These are phyloP conservation scores for Pisolithus thermaeus DNA, from an alignment of 1,284 basidiomycete genomes.

Conservation along the genomic window DNA sequence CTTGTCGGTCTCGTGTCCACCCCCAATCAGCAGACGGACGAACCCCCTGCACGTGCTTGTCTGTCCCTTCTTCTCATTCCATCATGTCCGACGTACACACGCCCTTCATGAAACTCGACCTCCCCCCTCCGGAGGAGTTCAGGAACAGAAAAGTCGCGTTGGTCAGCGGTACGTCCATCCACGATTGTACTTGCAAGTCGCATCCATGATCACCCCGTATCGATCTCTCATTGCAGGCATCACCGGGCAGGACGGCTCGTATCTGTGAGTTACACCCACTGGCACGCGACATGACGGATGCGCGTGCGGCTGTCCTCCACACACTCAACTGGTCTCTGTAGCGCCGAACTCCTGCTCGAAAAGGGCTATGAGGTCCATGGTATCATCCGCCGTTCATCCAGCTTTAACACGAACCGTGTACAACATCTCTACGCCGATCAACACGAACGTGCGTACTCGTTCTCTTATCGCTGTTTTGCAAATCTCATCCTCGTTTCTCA, in stretches of 20 bases:
- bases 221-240: constrained; percentile 52
- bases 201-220: constrained; percentile 3
- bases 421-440: constrained; percentile 86
- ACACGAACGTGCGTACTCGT: constrained; percentile 64
- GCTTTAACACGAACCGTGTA: constrained; percentile 89
- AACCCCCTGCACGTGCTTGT: too few species aligned
- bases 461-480: background rate
- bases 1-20: too few species aligned
- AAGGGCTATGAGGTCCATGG: constrained; percentile 92
- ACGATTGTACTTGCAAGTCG: background rate
- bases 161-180: constrained; percentile 62
- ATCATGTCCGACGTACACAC: constrained; percentile 22
- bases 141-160: constrained; percentile 83
- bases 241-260: constrained; percentile 89
- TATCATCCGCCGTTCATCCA: constrained; percentile 89
- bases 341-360: constrained; percentile 75
- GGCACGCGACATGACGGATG: background rate
- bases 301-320: background rate
- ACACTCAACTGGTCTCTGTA: constrained; percentile 21
- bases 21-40: too few species aligned
- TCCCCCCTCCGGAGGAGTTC: constrained; percentile 76
- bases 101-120: constrained; percentile 45
- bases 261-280: constrained; percentile 51
- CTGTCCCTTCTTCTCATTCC: background rate
- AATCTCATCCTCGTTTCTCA: constrained; percentile 5